Conservation (phyloP, 345 rosid genomes). For the Microthlaspi erraticum region DNA sequence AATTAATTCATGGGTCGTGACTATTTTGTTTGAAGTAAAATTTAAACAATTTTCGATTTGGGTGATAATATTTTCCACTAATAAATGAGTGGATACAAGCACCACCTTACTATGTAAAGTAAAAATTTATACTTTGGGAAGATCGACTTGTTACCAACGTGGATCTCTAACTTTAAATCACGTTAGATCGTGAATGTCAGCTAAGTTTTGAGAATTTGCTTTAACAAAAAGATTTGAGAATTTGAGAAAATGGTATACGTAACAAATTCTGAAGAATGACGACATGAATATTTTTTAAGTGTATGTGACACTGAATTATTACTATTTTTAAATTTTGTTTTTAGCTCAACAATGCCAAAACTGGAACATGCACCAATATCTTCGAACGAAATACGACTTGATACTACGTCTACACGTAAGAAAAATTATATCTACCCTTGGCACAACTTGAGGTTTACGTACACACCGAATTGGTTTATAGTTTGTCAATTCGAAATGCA, state of each 20-base stretch:
- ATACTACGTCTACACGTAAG: neutral
- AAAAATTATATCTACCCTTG: too few relatives aligned
- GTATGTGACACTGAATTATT: too few relatives aligned
- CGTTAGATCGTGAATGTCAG: neutral
- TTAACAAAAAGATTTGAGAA: too few relatives aligned
- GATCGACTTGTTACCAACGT: neutral
- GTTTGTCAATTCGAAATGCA: neutral
- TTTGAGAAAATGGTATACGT: constrained; percentile 8
- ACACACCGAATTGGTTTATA: neutral
- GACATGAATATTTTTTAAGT: neutral
- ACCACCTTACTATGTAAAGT: neutral
- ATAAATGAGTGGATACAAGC: neutral
- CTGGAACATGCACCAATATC: neutral
- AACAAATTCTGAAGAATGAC: neutral
- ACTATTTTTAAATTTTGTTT: too few relatives aligned
- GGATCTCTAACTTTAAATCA: neutral
- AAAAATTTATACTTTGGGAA: neutral
- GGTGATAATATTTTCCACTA: neutral
- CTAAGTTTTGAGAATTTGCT: too few relatives aligned
- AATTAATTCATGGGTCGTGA: neutral
- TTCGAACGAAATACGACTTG: neutral
- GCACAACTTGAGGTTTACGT: neutral
- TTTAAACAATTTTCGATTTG: neutral
- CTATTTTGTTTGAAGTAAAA: constrained; percentile 13
- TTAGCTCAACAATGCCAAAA: neutral